Base-by-base conservation (phyloP, 306 rosid genomes). In the Sphenostylis stenocarpa region DNA sequence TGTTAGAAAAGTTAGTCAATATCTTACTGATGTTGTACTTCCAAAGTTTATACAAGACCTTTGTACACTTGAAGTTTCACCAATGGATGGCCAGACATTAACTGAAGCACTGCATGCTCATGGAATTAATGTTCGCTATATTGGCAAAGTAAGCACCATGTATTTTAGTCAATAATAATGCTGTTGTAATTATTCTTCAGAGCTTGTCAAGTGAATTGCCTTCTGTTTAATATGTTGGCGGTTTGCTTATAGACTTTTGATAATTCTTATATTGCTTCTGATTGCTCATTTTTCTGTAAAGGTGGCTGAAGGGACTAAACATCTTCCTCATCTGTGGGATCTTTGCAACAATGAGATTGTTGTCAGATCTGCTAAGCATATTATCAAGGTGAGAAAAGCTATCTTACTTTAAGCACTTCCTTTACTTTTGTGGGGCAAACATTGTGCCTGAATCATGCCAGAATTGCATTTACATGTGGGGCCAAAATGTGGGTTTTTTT, bases 81-180 rank as follows among this genome's bases (percentile, higher is more conserved):
- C 99, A 4, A 96, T 96, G 99, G 99, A 96, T 84, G 98, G 99
- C 61, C 99, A 92, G 83, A 96, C 99, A 61, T 74, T 96, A 72
- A 91, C 97, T 62, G 99, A 96, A 85, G 99, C 97, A 58, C 92
- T 96, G 51, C 99, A 96, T 85, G 99, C 98, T 76, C 97, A 92
- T 82, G 99, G 99, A 83, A 91, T 96, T 66, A 96, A 92, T 82
- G 86, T 96, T 85, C 99, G 99, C 61, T 92, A 96, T 70, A 86
- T 96, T 77, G 99, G 99, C 84, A 92, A 89, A 75, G 99, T 96
- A 85, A 75, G 90, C 58, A 65, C 47, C 58, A 16, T 31, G 28
- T 65, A 78, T 80, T 64, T 72, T 67, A 20, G 41, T 58, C 65
- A 19, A 67, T 16, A 13, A 11, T 4, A 57, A 14, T 65, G 45